These are phyloP conservation scores for Oropetium thomaeum DNA, from an alignment of 176 grass and related monocot genomes.

Conservation along the genomic window DNA sequence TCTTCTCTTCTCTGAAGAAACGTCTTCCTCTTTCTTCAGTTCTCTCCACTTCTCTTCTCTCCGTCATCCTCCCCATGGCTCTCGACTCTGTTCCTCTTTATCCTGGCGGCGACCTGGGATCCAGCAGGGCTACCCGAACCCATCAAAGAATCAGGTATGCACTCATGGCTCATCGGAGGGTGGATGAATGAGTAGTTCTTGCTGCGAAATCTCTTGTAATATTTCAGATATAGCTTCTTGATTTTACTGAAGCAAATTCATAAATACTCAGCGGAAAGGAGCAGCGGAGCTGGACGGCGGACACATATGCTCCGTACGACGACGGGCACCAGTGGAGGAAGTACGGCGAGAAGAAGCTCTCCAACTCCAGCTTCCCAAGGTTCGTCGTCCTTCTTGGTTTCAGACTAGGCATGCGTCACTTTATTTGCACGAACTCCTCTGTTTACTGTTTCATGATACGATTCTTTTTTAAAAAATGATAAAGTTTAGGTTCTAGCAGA, in stretches of 20 bases:
- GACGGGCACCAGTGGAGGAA: constrained; percentile 93
- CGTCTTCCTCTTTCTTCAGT: neutral
- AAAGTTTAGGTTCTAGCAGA: neutral
- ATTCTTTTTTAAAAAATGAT: neutral
- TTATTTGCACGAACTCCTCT: neutral
- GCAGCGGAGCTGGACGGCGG: constrained; percentile 39
- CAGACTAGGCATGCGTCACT: neutral
- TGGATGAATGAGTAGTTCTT: neutral
- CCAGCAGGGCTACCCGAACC: constrained; percentile 4
- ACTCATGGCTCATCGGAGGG: no score
- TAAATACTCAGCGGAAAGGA: constrained; percentile 32
- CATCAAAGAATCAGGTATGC: constrained; percentile 45
- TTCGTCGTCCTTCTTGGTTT: neutral
- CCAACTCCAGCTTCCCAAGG: constrained; percentile 63
- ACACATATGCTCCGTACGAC: constrained; percentile 57
- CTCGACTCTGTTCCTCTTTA: constrained; percentile 36
- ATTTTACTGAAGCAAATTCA: neutral
- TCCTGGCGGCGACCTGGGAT: constrained; percentile 22
- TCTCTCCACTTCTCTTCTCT: neutral
- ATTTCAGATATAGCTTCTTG: neutral
- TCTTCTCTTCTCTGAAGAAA: constrained; percentile 24
- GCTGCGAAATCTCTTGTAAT: neutral
- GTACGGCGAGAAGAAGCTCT: constrained; percentile 89
- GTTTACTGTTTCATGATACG: neutral
- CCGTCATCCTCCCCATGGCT: constrained; percentile 33